phyloP scores from a whole-genome alignment of 2,329 filamentous ascomycete species.

The Sporothrix sp. region DNA sequence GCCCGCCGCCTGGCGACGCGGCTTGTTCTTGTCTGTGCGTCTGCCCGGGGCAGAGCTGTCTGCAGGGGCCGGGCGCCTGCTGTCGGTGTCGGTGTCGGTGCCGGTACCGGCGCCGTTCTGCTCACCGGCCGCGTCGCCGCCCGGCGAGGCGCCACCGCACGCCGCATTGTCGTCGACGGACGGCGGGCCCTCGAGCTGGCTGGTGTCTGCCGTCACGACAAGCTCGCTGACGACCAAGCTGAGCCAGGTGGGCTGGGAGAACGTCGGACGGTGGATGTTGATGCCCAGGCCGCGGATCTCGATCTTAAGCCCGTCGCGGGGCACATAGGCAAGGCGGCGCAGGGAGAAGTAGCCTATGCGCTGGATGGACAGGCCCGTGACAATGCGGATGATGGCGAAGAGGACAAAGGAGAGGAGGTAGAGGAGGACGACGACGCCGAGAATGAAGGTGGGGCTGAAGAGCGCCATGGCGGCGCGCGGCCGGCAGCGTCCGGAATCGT shows the following conservation, averaged over 20 bases:
- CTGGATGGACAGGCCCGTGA: slow-evolving; percentile 92
- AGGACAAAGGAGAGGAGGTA: slow-evolving; percentile 90
- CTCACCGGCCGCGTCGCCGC: neutral
- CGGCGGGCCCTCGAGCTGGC: slow-evolving; percentile 48
- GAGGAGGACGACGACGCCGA: slow-evolving; percentile 73
- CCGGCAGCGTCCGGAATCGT: neutral
- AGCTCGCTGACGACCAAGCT: slow-evolving; percentile 83
- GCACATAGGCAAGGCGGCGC: slow-evolving; percentile 80
- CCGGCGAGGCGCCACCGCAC: slow-evolving; percentile 16
- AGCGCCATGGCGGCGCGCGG: slow-evolving; percentile 50
- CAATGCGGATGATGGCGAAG: slow-evolving; percentile 84
- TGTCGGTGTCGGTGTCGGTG: neutral
- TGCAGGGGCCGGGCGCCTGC: too few relatives aligned
- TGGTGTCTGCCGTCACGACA: slow-evolving; percentile 70
- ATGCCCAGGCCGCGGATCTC: slow-evolving; percentile 84
- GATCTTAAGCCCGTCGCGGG: slow-evolving; percentile 78
- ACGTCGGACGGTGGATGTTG: slow-evolving; percentile 84
- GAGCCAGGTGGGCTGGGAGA: slow-evolving; percentile 93
- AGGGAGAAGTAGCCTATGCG: slow-evolving; percentile 88
- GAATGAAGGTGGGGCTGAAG: slow-evolving; percentile 68
- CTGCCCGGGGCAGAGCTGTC: too few relatives aligned
- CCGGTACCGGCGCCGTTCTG: neutral
- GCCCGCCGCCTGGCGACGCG: neutral
- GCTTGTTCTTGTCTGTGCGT: neutral
- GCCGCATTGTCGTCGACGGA: slow-evolving; percentile 23